Conservation (phyloP, 192 early-diverging fungal species). For the Backusella macrospora region DNA sequence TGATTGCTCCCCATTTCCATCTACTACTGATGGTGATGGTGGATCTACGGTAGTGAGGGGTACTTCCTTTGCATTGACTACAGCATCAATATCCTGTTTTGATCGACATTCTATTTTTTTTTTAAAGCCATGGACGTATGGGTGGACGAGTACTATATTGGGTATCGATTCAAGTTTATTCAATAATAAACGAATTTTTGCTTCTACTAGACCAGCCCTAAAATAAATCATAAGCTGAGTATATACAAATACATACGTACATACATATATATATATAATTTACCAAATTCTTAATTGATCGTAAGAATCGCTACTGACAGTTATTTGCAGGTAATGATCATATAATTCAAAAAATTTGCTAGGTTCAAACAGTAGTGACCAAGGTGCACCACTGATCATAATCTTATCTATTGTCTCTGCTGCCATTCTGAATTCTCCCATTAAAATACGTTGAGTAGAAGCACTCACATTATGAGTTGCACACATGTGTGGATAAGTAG, state of each 20-base stretch:
- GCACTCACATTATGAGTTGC: conserved; percentile 69
- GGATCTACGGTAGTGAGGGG: too few species aligned
- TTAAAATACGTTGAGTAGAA: conserved; percentile 55
- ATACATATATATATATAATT: neutral
- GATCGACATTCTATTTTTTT: conserved; percentile 20
- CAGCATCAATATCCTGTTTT: neutral
- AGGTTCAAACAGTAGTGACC: conserved; percentile 30
- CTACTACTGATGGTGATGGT: neutral
- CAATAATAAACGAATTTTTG: conserved; percentile 71
- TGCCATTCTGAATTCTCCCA: conserved; percentile 37
- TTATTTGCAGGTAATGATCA: conserved; percentile 34
- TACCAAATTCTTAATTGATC: conserved; percentile 21
- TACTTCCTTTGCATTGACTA: neutral
- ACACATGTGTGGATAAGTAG: conserved; percentile 73
- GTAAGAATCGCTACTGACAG: conserved; percentile 20
- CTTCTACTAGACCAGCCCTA: conserved; percentile 78
- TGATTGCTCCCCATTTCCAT: neutral
- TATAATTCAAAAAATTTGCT: conserved; percentile 33
- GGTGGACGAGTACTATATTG: conserved; percentile 65
- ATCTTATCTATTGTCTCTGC: conserved; percentile 28
- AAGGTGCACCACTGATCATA: conserved; percentile 29
- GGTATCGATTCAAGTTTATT: conserved; percentile 63
- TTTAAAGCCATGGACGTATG: conserved; percentile 72
- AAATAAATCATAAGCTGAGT: neutral
- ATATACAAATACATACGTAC: neutral